These are phyloP conservation scores for Fraxinus americana DNA, from an alignment of 257 asterid species.

Conservation along the genomic window DNA sequence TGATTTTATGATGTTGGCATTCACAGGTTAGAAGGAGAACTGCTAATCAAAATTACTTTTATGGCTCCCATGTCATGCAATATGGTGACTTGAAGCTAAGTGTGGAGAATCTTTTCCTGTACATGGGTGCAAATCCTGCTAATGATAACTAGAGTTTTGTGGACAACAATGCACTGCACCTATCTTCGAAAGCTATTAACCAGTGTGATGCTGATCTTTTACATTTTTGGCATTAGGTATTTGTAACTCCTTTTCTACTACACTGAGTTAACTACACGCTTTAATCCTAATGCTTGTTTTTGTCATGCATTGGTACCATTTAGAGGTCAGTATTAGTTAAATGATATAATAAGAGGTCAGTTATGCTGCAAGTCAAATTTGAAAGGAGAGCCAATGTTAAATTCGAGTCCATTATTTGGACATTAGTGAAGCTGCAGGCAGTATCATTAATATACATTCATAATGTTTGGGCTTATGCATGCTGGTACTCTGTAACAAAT, in stretches of 20 bases:
- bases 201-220: slow-evolving; percentile 94
- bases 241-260: slow-evolving; percentile 4
- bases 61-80: slow-evolving; percentile 94
- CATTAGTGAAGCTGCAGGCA: neutral
- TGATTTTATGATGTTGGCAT: slow-evolving; percentile 14
- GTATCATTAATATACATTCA: neutral
- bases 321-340: neutral
- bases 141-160: slow-evolving; percentile 63
- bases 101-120: slow-evolving; percentile 49
- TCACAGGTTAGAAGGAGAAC: slow-evolving; percentile 82
- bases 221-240: slow-evolving; percentile 91
- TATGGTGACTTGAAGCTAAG: slow-evolving; percentile 68
- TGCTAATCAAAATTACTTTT: slow-evolving; percentile 49
- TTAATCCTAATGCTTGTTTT: neutral
- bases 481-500: neutral
- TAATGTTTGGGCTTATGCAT: neutral
- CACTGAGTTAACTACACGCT: neutral
- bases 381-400: neutral
- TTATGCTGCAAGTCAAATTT: neutral
- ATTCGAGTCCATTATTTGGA: neutral
- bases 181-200: slow-evolving; percentile 54
- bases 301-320: neutral
- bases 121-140: slow-evolving; percentile 81
- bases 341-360: neutral
- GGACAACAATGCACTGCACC: slow-evolving; percentile 51